Percentiles rank a stretch among this genome's conserved stretches.
Conservation (phyloP, 352 stramenopile species). For the Halophytophthora polymorphica region DNA sequence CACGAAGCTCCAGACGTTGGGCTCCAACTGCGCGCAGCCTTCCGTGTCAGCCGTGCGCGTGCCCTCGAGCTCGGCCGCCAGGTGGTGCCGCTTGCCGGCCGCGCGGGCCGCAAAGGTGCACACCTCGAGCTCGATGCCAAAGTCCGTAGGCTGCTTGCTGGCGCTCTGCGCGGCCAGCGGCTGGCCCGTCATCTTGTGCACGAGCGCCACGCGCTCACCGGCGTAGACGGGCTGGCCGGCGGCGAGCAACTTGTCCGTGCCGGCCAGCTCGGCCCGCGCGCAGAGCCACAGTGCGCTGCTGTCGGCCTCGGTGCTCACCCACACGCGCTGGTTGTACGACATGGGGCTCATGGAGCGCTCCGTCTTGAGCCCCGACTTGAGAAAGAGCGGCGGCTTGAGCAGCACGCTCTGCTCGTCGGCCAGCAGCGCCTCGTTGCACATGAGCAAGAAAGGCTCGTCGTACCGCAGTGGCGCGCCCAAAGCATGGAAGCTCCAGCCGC, state of each 20-base stretch:
- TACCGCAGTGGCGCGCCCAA: slow-evolving; percentile 50
- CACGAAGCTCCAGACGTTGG: slow-evolving; percentile 71
- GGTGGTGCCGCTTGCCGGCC: slow-evolving; percentile 67
- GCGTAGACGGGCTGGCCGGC: slow-evolving; percentile 36
- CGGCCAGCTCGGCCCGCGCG: slow-evolving; percentile 51
- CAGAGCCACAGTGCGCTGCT: slow-evolving; percentile 75
- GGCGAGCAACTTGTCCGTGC: slow-evolving; percentile 70
- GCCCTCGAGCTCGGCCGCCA: slow-evolving; percentile 52
- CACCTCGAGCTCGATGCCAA: slow-evolving; percentile 78
- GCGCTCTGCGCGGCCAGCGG: slow-evolving; percentile 47
- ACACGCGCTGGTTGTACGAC: slow-evolving; percentile 81
- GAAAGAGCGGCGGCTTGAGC: slow-evolving; percentile 67
- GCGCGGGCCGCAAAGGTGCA: slow-evolving; percentile 40
- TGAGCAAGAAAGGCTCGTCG: slow-evolving; percentile 78
- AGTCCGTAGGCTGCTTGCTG: slow-evolving; percentile 73
- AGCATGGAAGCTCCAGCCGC: slow-evolving; percentile 14
- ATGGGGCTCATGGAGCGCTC: slow-evolving; percentile 86
- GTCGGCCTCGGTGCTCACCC: slow-evolving; percentile 57
- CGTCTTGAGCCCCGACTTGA: slow-evolving; percentile 81
- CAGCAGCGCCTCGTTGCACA: slow-evolving; percentile 76
- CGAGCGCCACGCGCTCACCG: slow-evolving; percentile 52
- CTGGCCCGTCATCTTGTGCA: slow-evolving; percentile 86
- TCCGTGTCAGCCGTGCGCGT: slow-evolving; percentile 70
- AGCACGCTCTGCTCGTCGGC: slow-evolving; percentile 74
- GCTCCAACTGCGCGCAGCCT: slow-evolving; percentile 33